phyloP scores from a whole-genome alignment of 2,329 filamentous ascomycete species.

The Aspergillus aculeatus region DNA sequence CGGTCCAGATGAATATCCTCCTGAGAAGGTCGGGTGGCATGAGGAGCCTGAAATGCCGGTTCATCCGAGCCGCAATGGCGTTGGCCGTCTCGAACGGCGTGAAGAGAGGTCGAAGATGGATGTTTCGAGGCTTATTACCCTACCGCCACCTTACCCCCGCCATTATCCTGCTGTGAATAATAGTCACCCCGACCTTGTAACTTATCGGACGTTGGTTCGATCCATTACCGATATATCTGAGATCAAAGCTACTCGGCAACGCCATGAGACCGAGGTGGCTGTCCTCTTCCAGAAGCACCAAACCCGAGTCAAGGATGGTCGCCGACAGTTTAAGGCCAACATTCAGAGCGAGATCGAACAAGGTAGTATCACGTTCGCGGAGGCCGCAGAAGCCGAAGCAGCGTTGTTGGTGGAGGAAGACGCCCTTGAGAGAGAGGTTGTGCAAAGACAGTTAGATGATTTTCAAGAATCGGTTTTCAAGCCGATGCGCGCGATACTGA shows the following conservation, averaged over 20 bases:
- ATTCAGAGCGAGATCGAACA: conserved; percentile 76
- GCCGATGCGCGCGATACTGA: conserved; percentile 77
- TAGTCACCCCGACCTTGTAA: conserved; percentile 82
- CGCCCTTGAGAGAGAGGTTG: conserved; percentile 66
- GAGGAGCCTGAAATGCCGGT: conserved; percentile 39
- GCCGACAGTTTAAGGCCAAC: conserved; percentile 66
- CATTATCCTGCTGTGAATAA: conserved; percentile 97
- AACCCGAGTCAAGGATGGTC: conserved; percentile 57
- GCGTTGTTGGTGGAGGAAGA: conserved; percentile 71
- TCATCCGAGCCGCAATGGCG: conserved; percentile 17
- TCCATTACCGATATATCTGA: conserved; percentile 72
- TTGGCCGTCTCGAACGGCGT: conserved; percentile 17
- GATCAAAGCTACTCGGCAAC: conserved; percentile 63
- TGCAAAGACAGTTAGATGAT: conserved; percentile 76
- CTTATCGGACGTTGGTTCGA: conserved; percentile 72
- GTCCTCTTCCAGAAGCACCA: conserved; percentile 54
- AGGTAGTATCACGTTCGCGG: conserved; percentile 76
- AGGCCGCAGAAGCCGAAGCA: conserved; percentile 77
- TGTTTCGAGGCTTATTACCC: conserved; percentile 84
- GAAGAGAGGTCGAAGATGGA: conserved; percentile 64
- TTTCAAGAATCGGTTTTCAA: conserved; percentile 83
- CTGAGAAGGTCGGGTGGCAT: conserved; percentile 63
- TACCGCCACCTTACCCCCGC: conserved; percentile 89
- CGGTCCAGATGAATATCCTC: conserved; percentile 60
- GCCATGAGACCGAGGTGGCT: conserved; percentile 51